A percentile compares a stretch with the other conserved stretches of the same genome.
These are phyloP conservation scores for Eleusine indica DNA, from an alignment of 176 grass and related monocot species.

Conservation along the genomic window DNA sequence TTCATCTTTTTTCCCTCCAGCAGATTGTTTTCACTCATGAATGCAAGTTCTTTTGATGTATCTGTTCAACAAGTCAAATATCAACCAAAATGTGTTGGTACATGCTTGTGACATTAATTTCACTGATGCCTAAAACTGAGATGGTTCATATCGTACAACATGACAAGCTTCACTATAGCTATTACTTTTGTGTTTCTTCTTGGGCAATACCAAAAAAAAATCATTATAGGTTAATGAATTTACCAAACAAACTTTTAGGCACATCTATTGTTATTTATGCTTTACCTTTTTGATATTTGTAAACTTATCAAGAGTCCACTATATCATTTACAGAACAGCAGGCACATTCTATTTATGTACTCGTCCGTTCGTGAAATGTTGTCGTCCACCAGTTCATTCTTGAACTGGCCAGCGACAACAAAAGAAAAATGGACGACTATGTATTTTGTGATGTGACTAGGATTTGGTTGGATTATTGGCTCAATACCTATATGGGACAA, in stretches of 20 bases:
- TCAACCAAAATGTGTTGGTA: not conserved
- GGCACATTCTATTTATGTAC: not conserved
- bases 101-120: slow-evolving; percentile 28
- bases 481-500: not conserved
- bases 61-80: not conserved
- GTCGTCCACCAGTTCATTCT: too few species aligned
- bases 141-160: slow-evolving; percentile 21
- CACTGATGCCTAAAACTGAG: slow-evolving; percentile 4
- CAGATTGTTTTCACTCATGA: slow-evolving; percentile 3
- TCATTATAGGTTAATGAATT: not conserved
- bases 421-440: not conserved
- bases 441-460: not conserved
- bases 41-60: not conserved
- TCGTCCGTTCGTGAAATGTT: too few species aligned
- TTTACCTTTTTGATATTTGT: slow-evolving; percentile 3
- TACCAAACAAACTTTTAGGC: not conserved
- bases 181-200: not conserved
- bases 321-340: not conserved
- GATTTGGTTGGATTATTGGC: slow-evolving; percentile 11
- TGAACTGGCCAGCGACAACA: too few species aligned
- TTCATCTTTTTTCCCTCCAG: not conserved
- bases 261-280: not conserved
- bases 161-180: not conserved
- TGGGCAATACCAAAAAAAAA: not conserved
- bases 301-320: not conserved